Evolutionary conservation across 2,329 filamentous ascomycete species (phyloP), one percentile per base, ranked within the genome.

Genomic region (Lanzia echinophila): DNA sequence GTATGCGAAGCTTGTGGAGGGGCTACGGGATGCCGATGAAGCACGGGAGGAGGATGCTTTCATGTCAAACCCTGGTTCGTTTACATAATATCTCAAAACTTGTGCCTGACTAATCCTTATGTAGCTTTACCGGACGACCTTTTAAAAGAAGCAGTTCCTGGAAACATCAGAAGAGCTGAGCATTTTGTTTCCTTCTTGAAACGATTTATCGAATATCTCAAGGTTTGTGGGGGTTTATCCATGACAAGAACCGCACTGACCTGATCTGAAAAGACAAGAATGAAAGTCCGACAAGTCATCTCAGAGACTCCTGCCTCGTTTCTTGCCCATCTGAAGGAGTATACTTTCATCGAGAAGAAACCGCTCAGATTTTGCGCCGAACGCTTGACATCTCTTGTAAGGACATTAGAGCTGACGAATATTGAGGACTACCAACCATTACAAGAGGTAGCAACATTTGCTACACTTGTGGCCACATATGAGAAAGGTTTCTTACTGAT

Each of bases 291-390:
- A 4, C 90, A 96, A 67, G 92, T 96, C 60, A 96, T 97, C 60
- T 96, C 94, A 7, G 94, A 99, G 70, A 99, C 92, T 1, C 94
- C 94, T 0, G 87, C 88, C 2, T 96, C 92, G 0, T 99, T 99
- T 69, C 77, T 99, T 8, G 82, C 87, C 15, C 92, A 99, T 73
- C 76, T 99, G 6, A 95, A 89, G 67, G 94, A 99, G 62, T 84
- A 96, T 54, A 99, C 95, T 0, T 99, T 95, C 66, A 99, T 99
- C 64, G 94, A 99, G 68, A 90, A 90, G 69, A 99, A 99, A 64
- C 94, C 94, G 0, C 71, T 99, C 11, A 79, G 88, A 47, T 99
- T 99, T 70, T 99, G 95, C 67, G 90, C 94, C 0, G 95, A 99
- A 71, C 84, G 94, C 38, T 74, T 99, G 12, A 96, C 94, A 0